phyloP scores from a whole-genome alignment of 352 stramenopile genomes.

The Phytophthora aleatoria region DNA sequence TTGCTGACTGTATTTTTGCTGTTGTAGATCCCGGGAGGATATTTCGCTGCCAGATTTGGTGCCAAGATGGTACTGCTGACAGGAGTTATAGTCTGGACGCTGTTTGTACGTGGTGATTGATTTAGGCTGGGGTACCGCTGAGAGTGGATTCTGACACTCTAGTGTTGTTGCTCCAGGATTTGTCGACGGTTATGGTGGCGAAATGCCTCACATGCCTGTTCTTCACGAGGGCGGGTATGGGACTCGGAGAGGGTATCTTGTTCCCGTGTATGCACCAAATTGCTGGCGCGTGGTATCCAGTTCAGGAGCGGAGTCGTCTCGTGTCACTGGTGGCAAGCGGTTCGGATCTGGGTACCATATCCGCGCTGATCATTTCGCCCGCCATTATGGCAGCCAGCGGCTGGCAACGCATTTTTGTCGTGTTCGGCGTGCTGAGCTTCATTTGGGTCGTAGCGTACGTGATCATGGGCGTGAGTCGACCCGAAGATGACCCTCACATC shows the following conservation, averaged over 20 bases:
- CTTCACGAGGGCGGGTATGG: conserved; percentile 79
- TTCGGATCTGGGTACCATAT: conserved; percentile 83
- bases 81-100: conserved; percentile 82
- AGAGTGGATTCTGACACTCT: background rate
- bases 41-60: conserved; percentile 67
- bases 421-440: conserved; percentile 79
- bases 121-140: background rate
- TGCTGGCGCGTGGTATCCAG: conserved; percentile 80
- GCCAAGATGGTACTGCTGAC: conserved; percentile 77
- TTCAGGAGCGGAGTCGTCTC: conserved; percentile 81
- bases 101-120: conserved; percentile 55
- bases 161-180: conserved; percentile 40
- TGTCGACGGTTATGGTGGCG: conserved; percentile 73
- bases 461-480: conserved; percentile 63
- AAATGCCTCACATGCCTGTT: conserved; percentile 74
- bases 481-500: conserved; percentile 70
- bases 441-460: conserved; percentile 73
- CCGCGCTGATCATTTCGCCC: conserved; percentile 76
- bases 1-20: background rate
- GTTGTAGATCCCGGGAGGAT: conserved; percentile 77
- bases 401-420: conserved; percentile 80
- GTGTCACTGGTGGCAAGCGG: conserved; percentile 80
- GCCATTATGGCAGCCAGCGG: conserved; percentile 62
- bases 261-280: conserved; percentile 91
- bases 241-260: conserved; percentile 84